Evolutionary conservation across 257 asterid genomes (phyloP).

Genomic region (Cynanchum wilfordii): DNA sequence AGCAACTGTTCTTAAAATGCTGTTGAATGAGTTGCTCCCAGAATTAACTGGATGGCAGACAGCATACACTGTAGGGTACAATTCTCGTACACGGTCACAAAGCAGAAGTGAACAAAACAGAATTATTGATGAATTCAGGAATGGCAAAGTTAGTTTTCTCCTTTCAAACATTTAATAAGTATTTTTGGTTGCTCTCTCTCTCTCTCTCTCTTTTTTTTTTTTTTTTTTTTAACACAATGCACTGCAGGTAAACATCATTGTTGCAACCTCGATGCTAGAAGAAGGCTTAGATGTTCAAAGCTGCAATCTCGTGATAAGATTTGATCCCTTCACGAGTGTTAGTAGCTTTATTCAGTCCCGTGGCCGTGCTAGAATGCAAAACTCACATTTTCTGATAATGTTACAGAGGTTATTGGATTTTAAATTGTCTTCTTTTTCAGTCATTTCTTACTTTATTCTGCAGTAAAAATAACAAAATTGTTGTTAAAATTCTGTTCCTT

Average conservation of each 20-base stretch:
- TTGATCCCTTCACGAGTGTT: conserved; percentile 65
- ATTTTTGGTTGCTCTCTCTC: not conserved
- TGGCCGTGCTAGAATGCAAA: conserved; percentile 90
- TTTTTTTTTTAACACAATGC: not conserved
- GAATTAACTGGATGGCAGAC: conserved; percentile 56
- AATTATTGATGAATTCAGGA: conserved; percentile 58
- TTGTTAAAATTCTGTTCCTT: conserved; percentile 1
- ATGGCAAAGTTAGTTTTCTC: conserved; percentile 31
- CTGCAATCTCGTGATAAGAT: conserved; percentile 89
- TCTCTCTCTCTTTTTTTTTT: no score
- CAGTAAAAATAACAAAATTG: not conserved
- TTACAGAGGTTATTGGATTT: conserved; percentile 37
- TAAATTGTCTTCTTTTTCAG: not conserved
- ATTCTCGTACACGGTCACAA: conserved; percentile 43
- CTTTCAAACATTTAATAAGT: not conserved
- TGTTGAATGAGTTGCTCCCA: conserved; percentile 62
- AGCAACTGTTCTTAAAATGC: conserved; percentile 52
- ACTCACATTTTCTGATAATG: conserved; percentile 73
- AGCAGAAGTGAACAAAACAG: conserved; percentile 53
- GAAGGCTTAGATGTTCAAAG: conserved; percentile 94
- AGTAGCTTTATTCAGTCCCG: conserved; percentile 94
- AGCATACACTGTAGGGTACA: conserved; percentile 61
- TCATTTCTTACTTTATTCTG: not conserved
- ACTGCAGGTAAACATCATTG: conserved; percentile 67
- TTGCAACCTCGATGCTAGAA: conserved; percentile 89